These are phyloP conservation scores for Kluyveromyces aestuarii DNA, from an alignment of 805 yeast genomes.

Conservation along the genomic window DNA sequence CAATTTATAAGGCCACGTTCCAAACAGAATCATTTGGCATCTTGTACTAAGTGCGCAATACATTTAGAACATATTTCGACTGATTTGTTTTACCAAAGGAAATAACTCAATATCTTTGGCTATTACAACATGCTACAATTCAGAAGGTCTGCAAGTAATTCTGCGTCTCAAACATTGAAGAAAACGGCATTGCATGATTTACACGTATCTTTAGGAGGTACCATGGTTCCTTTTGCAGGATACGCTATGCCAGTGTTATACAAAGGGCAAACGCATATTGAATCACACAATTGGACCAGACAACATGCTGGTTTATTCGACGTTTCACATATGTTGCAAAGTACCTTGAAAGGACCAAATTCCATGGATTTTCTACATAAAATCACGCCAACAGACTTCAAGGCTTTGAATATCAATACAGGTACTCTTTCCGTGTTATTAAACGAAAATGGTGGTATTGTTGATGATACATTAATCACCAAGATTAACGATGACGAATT, in stretches of 20 bases:
- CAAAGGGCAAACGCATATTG: conserved; percentile 76
- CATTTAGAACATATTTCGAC: no score
- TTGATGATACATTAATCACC: conserved; percentile 88
- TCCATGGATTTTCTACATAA: conserved; percentile 62
- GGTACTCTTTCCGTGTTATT: conserved; percentile 74
- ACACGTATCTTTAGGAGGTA: conserved; percentile 72
- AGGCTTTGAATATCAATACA: conserved; percentile 42
- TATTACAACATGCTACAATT: conserved; percentile 1
- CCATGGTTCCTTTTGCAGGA: conserved; percentile 96
- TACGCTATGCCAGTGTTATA: conserved; percentile 90
- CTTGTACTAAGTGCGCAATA: no score
- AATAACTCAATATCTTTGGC: neutral
- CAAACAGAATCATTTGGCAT: no score
- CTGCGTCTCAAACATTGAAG: conserved; percentile 29
- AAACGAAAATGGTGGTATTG: conserved; percentile 71
- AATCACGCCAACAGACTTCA: conserved; percentile 82
- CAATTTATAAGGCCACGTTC: neutral
- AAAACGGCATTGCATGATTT: conserved; percentile 77
- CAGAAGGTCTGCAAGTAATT: conserved; percentile 26
- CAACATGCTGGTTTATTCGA: conserved; percentile 83
- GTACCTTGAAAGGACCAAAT: conserved; percentile 59
- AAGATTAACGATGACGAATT: conserved; percentile 55
- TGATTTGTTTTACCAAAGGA: neutral
- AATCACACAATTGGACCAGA: conserved; percentile 94
- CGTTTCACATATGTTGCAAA: conserved; percentile 97